Conservation (phyloP, 1,139 yeast species). For the Wickerhamiella pararugosa region DNA sequence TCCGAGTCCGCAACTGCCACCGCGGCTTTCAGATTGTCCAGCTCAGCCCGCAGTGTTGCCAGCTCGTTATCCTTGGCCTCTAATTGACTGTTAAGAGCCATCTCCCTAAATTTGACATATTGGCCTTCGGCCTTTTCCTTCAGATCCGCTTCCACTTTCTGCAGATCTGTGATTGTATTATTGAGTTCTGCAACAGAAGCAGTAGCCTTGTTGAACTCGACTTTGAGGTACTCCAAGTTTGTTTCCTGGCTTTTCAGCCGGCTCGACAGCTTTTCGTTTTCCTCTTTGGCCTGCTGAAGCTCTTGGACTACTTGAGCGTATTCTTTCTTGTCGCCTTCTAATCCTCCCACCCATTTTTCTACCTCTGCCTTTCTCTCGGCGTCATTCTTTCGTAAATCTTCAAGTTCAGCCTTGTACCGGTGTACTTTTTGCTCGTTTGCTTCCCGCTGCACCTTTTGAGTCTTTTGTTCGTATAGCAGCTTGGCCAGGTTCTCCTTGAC, state of each 20-base stretch:
- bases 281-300: conserved; percentile 4
- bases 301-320: conserved; percentile 7
- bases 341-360: conserved; percentile 5
- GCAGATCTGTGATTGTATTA: neutral
- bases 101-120: conserved; percentile 6
- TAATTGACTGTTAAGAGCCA: conserved; percentile 10
- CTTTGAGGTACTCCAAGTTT: conserved; percentile 3
- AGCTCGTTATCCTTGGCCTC: conserved; percentile 6
- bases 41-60: conserved; percentile 9
- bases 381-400: conserved; percentile 7
- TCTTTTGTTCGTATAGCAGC: neutral
- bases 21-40: conserved; percentile 10
- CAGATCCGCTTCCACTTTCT: neutral
- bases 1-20: conserved; percentile 1
- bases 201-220: conserved; percentile 3
- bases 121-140: conserved; percentile 3
- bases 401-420: conserved; percentile 5
- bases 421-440: conserved; percentile 1
- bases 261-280: conserved; percentile 5
- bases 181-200: neutral
- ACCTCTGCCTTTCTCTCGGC: conserved; percentile 6
- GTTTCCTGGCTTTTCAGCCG: neutral
- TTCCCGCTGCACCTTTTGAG: neutral
- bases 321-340: neutral
- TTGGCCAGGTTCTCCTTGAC: conserved; percentile 23